Evolutionary conservation across 352 stramenopile species (phyloP).

Genomic region (Globisporangium radiosum): DNA sequence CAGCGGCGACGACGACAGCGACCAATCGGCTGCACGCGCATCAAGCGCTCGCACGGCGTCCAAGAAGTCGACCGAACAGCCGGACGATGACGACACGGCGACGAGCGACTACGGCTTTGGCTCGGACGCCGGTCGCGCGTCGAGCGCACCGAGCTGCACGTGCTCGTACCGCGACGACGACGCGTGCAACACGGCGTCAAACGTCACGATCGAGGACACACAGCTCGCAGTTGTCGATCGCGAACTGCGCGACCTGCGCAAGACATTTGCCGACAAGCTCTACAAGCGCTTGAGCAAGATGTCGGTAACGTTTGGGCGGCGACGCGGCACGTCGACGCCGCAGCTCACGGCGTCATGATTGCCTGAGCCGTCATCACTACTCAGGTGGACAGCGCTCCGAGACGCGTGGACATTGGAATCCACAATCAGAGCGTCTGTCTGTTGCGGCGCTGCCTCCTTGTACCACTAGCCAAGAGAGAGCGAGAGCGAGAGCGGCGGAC

Average conservation of each 20-base stretch:
- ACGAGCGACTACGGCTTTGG: conserved; percentile 29
- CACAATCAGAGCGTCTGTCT: neutral
- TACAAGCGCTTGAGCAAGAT: conserved; percentile 45
- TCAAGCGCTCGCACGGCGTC: conserved; percentile 14
- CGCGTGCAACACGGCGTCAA: conserved; percentile 31
- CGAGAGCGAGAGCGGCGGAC: neutral
- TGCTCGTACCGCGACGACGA: conserved; percentile 41
- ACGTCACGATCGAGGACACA: conserved; percentile 51
- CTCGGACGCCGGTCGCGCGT: conserved; percentile 30
- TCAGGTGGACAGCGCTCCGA: neutral
- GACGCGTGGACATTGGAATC: conserved; percentile 15
- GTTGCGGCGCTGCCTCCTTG: conserved; percentile 2
- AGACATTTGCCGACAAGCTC: conserved; percentile 54
- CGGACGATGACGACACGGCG: conserved; percentile 27
- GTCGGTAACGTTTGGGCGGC: conserved; percentile 23
- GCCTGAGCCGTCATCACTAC: no score
- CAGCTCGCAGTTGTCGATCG: conserved; percentile 65
- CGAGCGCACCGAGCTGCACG: conserved; percentile 31
- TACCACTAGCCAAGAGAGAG: conserved; percentile 15
- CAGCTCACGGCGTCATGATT: conserved; percentile 13
- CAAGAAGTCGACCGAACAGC: conserved; percentile 20
- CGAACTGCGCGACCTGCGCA: conserved; percentile 54
- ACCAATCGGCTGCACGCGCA: neutral
- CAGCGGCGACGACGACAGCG: conserved; percentile 8
- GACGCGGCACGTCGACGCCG: conserved; percentile 9